Base-by-base conservation (phyloP, 306 rosid genomes). In the Acacia melanoxylon region DNA sequence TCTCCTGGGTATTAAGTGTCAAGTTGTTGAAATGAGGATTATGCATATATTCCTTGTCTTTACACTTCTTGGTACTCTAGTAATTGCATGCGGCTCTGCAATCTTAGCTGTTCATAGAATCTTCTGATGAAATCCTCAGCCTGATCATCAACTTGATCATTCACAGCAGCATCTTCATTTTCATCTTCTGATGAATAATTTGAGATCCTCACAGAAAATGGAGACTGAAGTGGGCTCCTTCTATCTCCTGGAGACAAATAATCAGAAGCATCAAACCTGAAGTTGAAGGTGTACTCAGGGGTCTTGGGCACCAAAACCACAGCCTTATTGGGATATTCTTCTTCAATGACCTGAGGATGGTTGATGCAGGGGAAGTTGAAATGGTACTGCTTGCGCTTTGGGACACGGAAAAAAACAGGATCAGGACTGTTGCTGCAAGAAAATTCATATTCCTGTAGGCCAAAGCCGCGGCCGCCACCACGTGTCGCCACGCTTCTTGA, bases 71-170 rank as follows among this genome's bases (percentile, higher is more conserved):
- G 82, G 58, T 86, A 83, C 70, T 80, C 81, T n/a, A 88, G 67
- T 67, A 86, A 75, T 56, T 89, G 91, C 72, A 77, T 80, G 22
- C 83, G 80, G 68, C 80, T 83, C 69, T 89, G 92, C 17, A 73
- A 59, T 82, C 81, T 85, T 13, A 89, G 76, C 68, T 89, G 90
- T 78, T 89, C 88, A 56, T 89, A 85, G 81, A 89, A 89, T 76
- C 88, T 83, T 81, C 67, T 81, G 66, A 89, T 87, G 82, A 87
- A 89, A 56, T 89, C 89, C 85, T 89, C 92, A 68, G 92, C 92
- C 25, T 79, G 74, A 35, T 83, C 84, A 77, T 89, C 90, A 56
- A 89, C 90, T 68, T 54, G 82, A 19, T 70, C 80, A 73, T 66
- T 83, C 48, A 77, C 88, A 78, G n/a, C 88, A 76, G n/a, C 24